These are phyloP conservation scores for Pestalotiopsis sp. DNA, from an alignment of 2,329 filamentous ascomycete species.

Conservation along the genomic window DNA sequence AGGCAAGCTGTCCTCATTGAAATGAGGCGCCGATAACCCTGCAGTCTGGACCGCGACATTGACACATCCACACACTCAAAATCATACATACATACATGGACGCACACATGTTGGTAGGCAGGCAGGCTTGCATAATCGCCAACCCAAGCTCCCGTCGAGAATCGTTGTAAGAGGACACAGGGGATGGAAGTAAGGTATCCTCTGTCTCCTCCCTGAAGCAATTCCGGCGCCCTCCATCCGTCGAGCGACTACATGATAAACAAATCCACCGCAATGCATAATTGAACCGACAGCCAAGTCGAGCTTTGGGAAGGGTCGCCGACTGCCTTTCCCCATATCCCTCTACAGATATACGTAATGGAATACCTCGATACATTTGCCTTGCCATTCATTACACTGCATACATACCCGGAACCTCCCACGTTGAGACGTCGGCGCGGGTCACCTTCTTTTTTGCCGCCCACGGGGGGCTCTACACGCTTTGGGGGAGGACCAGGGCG, in stretches of 20 bases:
- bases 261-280: neutral
- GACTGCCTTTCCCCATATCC: neutral
- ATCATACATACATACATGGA: neutral
- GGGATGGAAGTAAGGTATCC: neutral
- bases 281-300: neutral
- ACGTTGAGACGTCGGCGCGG: neutral
- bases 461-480: neutral
- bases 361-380: neutral
- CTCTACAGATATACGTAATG: neutral
- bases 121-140: neutral
- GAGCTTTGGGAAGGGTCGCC: neutral
- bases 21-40: neutral
- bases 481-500: neutral
- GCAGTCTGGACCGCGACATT: neutral
- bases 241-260: neutral
- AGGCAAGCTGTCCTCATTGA: neutral
- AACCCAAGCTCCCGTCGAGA: neutral
- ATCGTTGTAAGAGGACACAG: neutral
- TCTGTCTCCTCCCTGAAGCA: neutral
- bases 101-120: neutral
- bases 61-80: neutral
- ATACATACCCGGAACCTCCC: neutral
- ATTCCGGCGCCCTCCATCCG: neutral
- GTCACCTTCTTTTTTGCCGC: neutral
- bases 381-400: neutral